Evolutionary conservation across 2,329 filamentous ascomycete species (phyloP).

Genomic region (Stemphylium lycopersici): DNA sequence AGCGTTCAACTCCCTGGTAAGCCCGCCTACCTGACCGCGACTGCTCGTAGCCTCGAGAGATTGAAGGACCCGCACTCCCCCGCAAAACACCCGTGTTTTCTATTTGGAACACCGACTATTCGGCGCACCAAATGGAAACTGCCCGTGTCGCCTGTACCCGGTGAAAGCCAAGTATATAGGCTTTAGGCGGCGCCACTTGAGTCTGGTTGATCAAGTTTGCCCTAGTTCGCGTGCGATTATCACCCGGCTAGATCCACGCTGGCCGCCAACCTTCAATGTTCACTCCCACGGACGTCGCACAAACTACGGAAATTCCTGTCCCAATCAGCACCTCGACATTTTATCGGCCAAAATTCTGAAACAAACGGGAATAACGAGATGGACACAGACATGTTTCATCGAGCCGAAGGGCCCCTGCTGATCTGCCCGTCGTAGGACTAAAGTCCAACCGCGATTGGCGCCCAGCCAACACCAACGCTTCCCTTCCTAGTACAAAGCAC

Average conservation of each 20-base stretch:
- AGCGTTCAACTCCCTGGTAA: not conserved
- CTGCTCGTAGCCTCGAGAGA: constrained; percentile 12
- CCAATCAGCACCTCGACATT: constrained; percentile 2
- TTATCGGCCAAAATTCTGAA: constrained; percentile 20
- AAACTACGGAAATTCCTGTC: not conserved
- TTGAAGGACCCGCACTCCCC: constrained; percentile 16
- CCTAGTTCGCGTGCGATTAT: too few species aligned
- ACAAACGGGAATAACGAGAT: constrained; percentile 27
- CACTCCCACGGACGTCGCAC: not conserved
- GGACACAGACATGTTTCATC: constrained; percentile 31
- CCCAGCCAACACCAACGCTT: constrained; percentile 10
- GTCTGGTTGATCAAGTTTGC: too few species aligned
- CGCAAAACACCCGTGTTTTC: constrained; percentile 8
- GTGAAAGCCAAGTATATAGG: too few species aligned
- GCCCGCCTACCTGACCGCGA: constrained; percentile 4
- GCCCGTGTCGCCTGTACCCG: not conserved
- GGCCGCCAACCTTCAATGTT: too few species aligned
- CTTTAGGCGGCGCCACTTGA: too few species aligned
- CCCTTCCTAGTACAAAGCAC: constrained; percentile 4
- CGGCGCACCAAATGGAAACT: not conserved
- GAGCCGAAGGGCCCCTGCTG: constrained; percentile 26
- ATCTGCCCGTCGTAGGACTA: constrained; percentile 15
- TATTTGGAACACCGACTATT: not conserved
- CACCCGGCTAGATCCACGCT: too few species aligned
- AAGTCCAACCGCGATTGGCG: constrained; percentile 11